A percentile compares a stretch with the other conserved stretches of the same genome.
Evolutionary conservation across 352 stramenopile genomes (phyloP).

Genomic region (Globisporangium uncinulatum): DNA sequence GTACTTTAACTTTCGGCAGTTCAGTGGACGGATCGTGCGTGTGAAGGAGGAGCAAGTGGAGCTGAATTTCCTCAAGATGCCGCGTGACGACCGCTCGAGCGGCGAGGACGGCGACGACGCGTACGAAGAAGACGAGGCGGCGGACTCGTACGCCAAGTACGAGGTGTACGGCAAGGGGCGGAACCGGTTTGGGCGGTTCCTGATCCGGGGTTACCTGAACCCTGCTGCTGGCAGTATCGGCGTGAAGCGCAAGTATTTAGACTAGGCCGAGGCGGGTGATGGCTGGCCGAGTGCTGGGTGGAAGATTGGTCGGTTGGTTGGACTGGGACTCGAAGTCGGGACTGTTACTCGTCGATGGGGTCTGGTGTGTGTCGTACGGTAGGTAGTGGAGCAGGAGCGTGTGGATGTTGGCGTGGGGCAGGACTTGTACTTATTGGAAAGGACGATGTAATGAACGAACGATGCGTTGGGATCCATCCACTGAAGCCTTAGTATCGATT

Average conservation of each 20-base stretch:
- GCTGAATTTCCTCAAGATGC: constrained; percentile 55
- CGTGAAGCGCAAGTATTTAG: constrained; percentile 57
- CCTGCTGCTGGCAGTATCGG: constrained; percentile 32
- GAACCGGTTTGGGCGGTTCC: constrained; percentile 62
- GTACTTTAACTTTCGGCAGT: constrained; percentile 71
- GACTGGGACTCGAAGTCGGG: too few species aligned
- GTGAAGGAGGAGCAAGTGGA: constrained; percentile 63
- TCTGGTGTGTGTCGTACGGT: too few species aligned
- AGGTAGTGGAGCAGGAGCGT: too few species aligned
- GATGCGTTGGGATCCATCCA: too few species aligned
- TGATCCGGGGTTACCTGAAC: constrained; percentile 63
- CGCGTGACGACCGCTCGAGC: constrained; percentile 13
- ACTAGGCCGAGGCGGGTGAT: constrained; percentile 11
- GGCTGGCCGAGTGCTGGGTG: neutral
- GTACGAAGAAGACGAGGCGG: constrained; percentile 19
- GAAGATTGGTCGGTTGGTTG: neutral
- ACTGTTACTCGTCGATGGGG: too few species aligned
- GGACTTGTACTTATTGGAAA: too few species aligned
- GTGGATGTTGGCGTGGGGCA: too few species aligned
- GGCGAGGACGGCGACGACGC: constrained; percentile 18
- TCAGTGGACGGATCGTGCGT: constrained; percentile 47
- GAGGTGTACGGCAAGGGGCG: constrained; percentile 59
- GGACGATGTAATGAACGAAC: too few species aligned
- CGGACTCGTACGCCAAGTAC: constrained; percentile 25
- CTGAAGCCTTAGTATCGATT: too few species aligned